A percentile compares a stretch with the other conserved stretches of the same genome.
phyloP scores from a whole-genome alignment of 495 filamentous ascomycete species.

The Aspergillus mulundensis region DNA sequence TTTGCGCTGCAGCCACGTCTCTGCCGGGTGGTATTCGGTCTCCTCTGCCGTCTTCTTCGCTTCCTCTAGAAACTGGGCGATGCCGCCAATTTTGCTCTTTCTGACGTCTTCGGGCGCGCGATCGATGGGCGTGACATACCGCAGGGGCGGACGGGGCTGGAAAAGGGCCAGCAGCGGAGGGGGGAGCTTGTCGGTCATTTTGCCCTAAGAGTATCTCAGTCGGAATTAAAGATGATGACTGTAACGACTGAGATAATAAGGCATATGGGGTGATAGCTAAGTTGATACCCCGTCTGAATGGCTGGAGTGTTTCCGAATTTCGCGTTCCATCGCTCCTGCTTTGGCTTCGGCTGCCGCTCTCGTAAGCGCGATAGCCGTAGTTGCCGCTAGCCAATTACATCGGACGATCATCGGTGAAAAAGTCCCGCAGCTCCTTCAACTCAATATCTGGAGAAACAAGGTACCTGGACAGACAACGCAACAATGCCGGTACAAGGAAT shows the following conservation, averaged over 20 bases:
- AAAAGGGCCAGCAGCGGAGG: conserved; percentile 91
- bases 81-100: conserved; percentile 59
- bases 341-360: conserved; percentile 1
- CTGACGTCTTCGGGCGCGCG: conserved; percentile 76
- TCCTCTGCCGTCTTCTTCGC: conserved; percentile 67
- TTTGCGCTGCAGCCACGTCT: conserved; percentile 85
- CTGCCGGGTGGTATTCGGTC: conserved; percentile 74
- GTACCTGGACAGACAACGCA: conserved; percentile 16
- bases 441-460: neutral
- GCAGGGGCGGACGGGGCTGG: conserved; percentile 84
- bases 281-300: neutral
- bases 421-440: conserved; percentile 13
- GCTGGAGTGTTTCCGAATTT: conserved; percentile 6
- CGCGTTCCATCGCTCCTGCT: conserved; percentile 1
- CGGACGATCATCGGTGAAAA: conserved; percentile 13
- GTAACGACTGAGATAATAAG: conserved; percentile 1
- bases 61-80: conserved; percentile 68
- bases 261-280: neutral
- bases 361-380: conserved; percentile 19
- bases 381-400: conserved; percentile 26
- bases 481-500: conserved; percentile 68
- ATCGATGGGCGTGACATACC: conserved; percentile 82
- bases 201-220: conserved; percentile 15
- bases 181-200: conserved; percentile 93
- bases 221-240: neutral